Percentiles rank a stretch among this genome's conserved stretches.
phyloP scores from a whole-genome alignment of 2,329 filamentous ascomycete genomes.

The Elsinoe necatrix region DNA sequence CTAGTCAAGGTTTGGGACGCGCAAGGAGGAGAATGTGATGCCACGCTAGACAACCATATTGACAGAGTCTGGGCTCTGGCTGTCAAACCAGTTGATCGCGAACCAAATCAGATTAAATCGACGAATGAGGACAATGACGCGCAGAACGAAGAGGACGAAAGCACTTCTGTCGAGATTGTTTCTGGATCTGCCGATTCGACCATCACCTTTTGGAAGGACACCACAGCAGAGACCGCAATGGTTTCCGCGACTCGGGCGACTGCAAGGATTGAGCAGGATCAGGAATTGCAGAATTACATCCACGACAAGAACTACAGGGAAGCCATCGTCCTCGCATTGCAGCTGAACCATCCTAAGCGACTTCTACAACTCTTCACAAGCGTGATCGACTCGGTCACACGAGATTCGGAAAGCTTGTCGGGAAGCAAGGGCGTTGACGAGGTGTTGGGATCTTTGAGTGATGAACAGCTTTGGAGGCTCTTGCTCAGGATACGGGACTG shows the following conservation, averaged over 20 bases:
- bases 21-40: slow-evolving; percentile 71
- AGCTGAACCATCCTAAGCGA: slow-evolving; percentile 87
- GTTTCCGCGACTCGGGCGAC: slow-evolving; percentile 65
- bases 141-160: slow-evolving; percentile 16
- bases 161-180: slow-evolving; percentile 58
- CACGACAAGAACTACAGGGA: slow-evolving; percentile 80
- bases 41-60: slow-evolving; percentile 92
- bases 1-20: slow-evolving; percentile 96
- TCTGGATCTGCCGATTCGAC: slow-evolving; percentile 90
- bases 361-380: slow-evolving; percentile 75
- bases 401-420: slow-evolving; percentile 54
- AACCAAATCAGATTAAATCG: neutral
- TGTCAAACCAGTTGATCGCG: slow-evolving; percentile 48
- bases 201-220: slow-evolving; percentile 93
- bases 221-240: slow-evolving; percentile 68
- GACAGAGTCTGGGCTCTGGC: slow-evolving; percentile 90
- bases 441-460: slow-evolving; percentile 67
- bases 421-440: slow-evolving; percentile 66
- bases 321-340: slow-evolving; percentile 82
- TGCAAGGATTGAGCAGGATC: slow-evolving; percentile 83
- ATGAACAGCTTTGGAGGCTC: slow-evolving; percentile 77
- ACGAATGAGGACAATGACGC: slow-evolving; percentile 10
- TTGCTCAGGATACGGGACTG: slow-evolving; percentile 81
- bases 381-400: slow-evolving; percentile 56
- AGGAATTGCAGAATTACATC: slow-evolving; percentile 88